These are phyloP conservation scores for Musa troglodytarum DNA, from an alignment of 176 grass and related monocot species.

Conservation along the genomic window DNA sequence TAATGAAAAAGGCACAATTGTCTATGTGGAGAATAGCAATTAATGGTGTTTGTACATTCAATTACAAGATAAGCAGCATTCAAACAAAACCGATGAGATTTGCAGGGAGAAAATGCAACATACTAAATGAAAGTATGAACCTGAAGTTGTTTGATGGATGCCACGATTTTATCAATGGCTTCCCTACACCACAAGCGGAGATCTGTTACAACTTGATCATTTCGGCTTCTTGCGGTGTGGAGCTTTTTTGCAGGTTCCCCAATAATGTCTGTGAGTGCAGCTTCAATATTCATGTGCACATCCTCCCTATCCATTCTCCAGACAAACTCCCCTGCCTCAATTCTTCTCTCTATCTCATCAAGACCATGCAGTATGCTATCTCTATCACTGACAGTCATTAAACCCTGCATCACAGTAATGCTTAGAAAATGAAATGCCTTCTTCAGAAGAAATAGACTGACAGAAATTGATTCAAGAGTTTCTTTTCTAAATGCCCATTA, in stretches of 20 bases:
- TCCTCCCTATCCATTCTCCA: conserved; percentile 86
- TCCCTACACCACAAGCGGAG: conserved; percentile 89
- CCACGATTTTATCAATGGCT: conserved; percentile 86
- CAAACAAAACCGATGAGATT: neutral
- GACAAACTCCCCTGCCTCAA: conserved; percentile 78
- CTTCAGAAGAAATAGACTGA: neutral
- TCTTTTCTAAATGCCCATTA: too few species aligned
- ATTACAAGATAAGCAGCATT: neutral
- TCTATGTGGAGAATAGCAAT: neutral
- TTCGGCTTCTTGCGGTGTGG: conserved; percentile 90
- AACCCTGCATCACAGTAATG: conserved; percentile 40
- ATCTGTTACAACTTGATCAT: conserved; percentile 91
- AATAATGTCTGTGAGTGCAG: conserved; percentile 74
- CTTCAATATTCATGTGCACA: conserved; percentile 99
- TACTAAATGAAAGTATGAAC: conserved; percentile 33
- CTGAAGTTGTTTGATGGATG: conserved; percentile 73
- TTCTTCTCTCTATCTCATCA: conserved; percentile 72
- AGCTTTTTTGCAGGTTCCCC: conserved; percentile 96
- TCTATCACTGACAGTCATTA: conserved; percentile 69
- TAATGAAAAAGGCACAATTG: neutral
- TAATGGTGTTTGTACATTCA: neutral
- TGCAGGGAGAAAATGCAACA: neutral
- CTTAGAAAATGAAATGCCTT: neutral
- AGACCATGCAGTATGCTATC: conserved; percentile 73
- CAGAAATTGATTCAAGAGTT: neutral